Conservation (phyloP, 2,329 filamentous ascomycete species). For the Alternaria conjuncta region DNA sequence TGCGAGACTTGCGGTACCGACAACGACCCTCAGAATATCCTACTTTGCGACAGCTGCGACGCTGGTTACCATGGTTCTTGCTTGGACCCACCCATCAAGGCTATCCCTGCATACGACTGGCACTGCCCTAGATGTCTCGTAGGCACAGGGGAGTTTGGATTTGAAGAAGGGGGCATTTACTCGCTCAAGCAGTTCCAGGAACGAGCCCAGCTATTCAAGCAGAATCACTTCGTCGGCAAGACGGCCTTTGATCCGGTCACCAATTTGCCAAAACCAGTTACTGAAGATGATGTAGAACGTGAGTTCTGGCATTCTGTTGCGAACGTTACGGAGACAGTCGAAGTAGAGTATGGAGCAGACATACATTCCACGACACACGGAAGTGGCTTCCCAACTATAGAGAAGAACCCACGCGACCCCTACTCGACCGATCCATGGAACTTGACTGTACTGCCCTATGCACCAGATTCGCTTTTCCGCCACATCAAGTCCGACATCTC, state of each 20-base stretch:
- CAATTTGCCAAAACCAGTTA: conserved; percentile 80
- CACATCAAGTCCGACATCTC: conserved; percentile 99
- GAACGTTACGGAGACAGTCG: conserved; percentile 91
- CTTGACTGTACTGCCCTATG: conserved; percentile 87
- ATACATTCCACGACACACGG: conserved; percentile 98
- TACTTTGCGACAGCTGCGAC: conserved; percentile 92
- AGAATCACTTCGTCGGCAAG: conserved; percentile 88
- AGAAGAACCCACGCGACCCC: conserved; percentile 84
- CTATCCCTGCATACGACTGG: conserved; percentile 86
- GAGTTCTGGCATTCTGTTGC: conserved; percentile 98
- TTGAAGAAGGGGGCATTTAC: conserved; percentile 95
- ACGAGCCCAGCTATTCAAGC: conserved; percentile 93
- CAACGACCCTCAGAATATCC: conserved; percentile 72
- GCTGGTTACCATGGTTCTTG: conserved; percentile 86
- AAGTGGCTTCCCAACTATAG: conserved; percentile 93
- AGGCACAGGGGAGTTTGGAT: conserved; percentile 94
- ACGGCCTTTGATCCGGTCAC: conserved; percentile 86
- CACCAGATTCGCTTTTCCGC: conserved; percentile 89
- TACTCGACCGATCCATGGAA: conserved; percentile 96
- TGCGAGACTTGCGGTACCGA: conserved; percentile 87
- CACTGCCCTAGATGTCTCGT: conserved; percentile 95
- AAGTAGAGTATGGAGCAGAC: conserved; percentile 97
- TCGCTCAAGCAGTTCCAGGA: conserved; percentile 96
- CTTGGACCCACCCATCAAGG: conserved; percentile 82
- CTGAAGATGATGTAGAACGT: conserved; percentile 92